These are phyloP conservation scores for Fennellomyces sp. DNA, from an alignment of 371 early-diverging fungal genomes.

Conservation along the genomic window DNA sequence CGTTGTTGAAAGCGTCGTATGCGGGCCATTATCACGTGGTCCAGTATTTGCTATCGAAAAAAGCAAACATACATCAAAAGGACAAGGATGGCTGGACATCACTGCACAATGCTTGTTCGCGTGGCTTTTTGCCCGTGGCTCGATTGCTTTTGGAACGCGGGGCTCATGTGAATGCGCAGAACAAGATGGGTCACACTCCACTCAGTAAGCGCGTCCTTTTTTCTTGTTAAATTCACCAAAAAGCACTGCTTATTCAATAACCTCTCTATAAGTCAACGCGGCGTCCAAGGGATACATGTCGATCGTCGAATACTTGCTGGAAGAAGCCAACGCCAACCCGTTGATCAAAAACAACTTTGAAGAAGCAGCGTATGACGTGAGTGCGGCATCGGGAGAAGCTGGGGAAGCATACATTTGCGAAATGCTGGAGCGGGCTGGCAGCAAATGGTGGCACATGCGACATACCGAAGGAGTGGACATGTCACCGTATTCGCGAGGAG, in stretches of 20 bases:
- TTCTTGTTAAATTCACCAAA: background rate
- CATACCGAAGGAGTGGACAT: conserved; percentile 21
- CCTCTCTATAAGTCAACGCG: conserved; percentile 70
- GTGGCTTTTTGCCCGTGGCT: conserved; percentile 64
- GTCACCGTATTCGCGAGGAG: conserved; percentile 6
- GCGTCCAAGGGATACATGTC: conserved; percentile 72
- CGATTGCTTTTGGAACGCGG: conserved; percentile 60
- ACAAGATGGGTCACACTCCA: conserved; percentile 75
- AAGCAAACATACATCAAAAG: conserved; percentile 68
- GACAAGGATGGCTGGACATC: conserved; percentile 89
- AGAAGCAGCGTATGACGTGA: conserved; percentile 84
- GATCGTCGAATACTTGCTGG: conserved; percentile 71
- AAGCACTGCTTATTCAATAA: background rate
- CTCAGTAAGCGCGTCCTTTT: conserved; percentile 58
- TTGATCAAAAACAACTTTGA: conserved; percentile 68
- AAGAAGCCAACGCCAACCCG: conserved; percentile 65
- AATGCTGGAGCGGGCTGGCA: conserved; percentile 65
- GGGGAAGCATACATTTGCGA: conserved; percentile 67
- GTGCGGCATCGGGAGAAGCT: conserved; percentile 65
- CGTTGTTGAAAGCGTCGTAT: conserved; percentile 79
- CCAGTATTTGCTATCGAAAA: conserved; percentile 59
- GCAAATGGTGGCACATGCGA: conserved; percentile 39
- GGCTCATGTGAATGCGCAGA: conserved; percentile 66
- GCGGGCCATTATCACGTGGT: conserved; percentile 70
- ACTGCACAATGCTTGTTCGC: conserved; percentile 78